Conservation (phyloP, 1,139 yeast genomes). For the Maudiozyma humilis region DNA sequence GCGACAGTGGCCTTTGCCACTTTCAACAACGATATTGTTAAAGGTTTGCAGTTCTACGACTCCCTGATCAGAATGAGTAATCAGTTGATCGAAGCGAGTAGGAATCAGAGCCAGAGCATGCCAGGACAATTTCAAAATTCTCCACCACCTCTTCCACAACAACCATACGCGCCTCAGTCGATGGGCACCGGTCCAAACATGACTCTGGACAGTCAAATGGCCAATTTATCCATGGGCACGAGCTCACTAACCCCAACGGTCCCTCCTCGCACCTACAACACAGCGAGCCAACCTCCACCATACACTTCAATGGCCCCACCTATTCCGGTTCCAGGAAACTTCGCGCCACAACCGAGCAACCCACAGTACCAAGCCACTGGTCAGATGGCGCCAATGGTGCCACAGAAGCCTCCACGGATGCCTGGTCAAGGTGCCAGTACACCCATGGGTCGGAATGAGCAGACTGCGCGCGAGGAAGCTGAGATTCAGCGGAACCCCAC, state of each 20-base stretch:
- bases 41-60: conserved; percentile 57
- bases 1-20: conserved; percentile 44
- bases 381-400: conserved; percentile 5
- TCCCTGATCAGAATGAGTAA: conserved; percentile 41
- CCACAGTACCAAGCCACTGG: conserved; percentile 12
- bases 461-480: conserved; percentile 19
- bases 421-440: conserved; percentile 10
- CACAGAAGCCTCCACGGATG: conserved; percentile 22
- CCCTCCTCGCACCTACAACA: conserved; percentile 4
- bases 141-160: conserved; percentile 2
- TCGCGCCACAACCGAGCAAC: background rate
- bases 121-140: conserved; percentile 6
- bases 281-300: conserved; percentile 7
- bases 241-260: conserved; percentile 8
- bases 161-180: background rate
- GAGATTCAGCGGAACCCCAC: conserved; percentile 27
- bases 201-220: conserved; percentile 1
- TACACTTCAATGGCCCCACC: conserved; percentile 3
- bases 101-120: conserved; percentile 25
- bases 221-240: background rate
- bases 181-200: background rate
- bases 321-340: conserved; percentile 4
- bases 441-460: conserved; percentile 9
- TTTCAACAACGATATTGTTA: conserved; percentile 49
- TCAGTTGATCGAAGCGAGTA: conserved; percentile 33